These are phyloP conservation scores for Trichoderma atrobrunneum DNA, from an alignment of 2,329 filamentous ascomycete species.

Conservation along the genomic window DNA sequence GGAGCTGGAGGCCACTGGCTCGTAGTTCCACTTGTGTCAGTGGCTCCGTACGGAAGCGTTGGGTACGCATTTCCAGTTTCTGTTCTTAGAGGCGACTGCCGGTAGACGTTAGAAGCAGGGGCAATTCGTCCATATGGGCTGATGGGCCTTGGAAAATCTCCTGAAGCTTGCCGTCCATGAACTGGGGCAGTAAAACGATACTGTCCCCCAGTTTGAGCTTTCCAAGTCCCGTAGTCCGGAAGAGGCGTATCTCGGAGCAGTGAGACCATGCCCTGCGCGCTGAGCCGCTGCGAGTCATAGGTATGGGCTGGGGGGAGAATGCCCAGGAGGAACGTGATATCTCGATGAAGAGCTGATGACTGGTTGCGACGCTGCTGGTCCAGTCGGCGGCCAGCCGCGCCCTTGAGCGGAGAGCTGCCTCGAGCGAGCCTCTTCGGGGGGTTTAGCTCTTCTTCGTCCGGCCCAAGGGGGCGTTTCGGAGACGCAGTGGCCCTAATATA, in stretches of 20 bases:
- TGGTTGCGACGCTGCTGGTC: conserved; percentile 71
- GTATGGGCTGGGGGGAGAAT: conserved; percentile 71
- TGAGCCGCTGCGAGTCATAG: conserved; percentile 71
- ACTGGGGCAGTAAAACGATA: conserved; percentile 34
- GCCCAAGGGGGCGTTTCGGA: conserved; percentile 59
- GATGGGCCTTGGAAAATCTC: conserved; percentile 44
- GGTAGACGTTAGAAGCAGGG: conserved; percentile 44
- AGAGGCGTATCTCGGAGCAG: conserved; percentile 68
- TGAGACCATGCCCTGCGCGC: conserved; percentile 66
- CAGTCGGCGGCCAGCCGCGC: conserved; percentile 78
- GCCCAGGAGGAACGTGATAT: conserved; percentile 62
- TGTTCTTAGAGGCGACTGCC: conserved; percentile 51
- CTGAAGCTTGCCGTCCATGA: conserved; percentile 42
- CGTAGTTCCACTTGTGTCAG: conserved; percentile 27
- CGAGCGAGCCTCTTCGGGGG: conserved; percentile 83
- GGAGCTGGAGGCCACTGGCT: conserved; percentile 32
- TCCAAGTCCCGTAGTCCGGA: conserved; percentile 59
- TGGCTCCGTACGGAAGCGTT: conserved; percentile 31
- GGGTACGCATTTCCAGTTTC: conserved; percentile 35
- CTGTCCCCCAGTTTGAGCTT: conserved; percentile 41
- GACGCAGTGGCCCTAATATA: conserved; percentile 50
- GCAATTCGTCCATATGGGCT: conserved; percentile 49
- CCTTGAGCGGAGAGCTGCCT: conserved; percentile 90
- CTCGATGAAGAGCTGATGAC: conserved; percentile 68
- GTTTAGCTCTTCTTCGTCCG: conserved; percentile 69